Base-by-base conservation (phyloP, 2,329 filamentous ascomycete species). In the Chrysoporthe deuterocubensis region DNA sequence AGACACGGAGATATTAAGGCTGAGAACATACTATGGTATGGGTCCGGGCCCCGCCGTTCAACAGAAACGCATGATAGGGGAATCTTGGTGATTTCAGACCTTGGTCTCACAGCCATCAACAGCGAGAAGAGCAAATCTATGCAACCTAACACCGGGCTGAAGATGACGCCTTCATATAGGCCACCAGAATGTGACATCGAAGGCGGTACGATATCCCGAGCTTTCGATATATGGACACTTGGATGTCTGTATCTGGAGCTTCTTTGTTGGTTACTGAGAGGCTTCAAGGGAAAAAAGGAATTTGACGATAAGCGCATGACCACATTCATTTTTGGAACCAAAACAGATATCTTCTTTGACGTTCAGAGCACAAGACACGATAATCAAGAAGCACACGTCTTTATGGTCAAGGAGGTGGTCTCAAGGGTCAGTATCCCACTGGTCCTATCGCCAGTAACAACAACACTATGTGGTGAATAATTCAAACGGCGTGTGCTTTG, bases 221-320 rank as follows among this genome's bases (percentile, higher is more conserved):
- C 48, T 5, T 74, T 68, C 21, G 73, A 74, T 54, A 72, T 77
- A 1, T 78, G 76, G 75, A 73, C 73, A 6, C 68, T 78, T 0
- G 76, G 74, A 0, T 77, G 76, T 40, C 26, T 77, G 1, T 73
- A 72, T 40, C 70, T 77, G 1, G 73, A 77, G 40, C 74, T 75
- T 42, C 57, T 71, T 1, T 74, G 71, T 16, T 78, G 76, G 76
- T 60, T 73, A 9, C n/a, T 77, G 1, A 62, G 56, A 3, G 70
- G 72, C 11, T 11, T 5, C 1, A 0, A 6, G 5, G 65, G 65
- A 1, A 64, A 67, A 26, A 0, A 0, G 7, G 0, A 56, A 0
- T 67, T 67, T 37, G 65, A 67, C 48, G 0, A 4, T 1, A 37
- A 13, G 2, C 50, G 65, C 16, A 64, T 43, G n/a, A 64, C 65